Evolutionary conservation across 1,284 basidiomycete species (phyloP), one percentile per base, ranked within the genome.

Genomic region (Ustilago shanxiensis): DNA sequence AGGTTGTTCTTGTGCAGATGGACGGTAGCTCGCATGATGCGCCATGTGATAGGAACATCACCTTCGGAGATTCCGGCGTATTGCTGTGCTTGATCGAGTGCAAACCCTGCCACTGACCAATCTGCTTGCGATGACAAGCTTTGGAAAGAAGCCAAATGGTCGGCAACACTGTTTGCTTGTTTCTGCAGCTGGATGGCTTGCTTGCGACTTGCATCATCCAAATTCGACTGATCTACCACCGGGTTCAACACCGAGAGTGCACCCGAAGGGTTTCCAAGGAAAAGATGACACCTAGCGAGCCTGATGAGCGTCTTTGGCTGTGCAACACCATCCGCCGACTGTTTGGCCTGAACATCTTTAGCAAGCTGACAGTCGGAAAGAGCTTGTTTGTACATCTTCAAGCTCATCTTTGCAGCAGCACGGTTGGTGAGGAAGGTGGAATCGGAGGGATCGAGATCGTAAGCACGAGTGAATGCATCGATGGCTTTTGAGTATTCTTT

Each of bases 401-500:
- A 84, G 0, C 91, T 89, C 91, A 95, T 95, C 83, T 92, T 90
- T 3, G 93, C 91, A 2, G 94, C 94, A 0, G 93, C 93, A 47
- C 94, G 91, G 86, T 95, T 95, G 16, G 93, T 93, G 68, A 92
- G 88, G 83, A 92, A 94, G 0, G 92, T 89, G 2, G 93, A 90
- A 82, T 94, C 92, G 4, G 88, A 83, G 0, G 92, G 88, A 69
- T 91, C 90, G 65, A 92, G 86, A 67, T 91, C 91, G 51, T 80
- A 73, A 5, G 82, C 82, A 13, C 67, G 56, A 6, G 81, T 72
- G 66, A 86, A 86, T 11, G 64, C 74, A n/a, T 77, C 56, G 49
- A 85, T 79, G 41, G 85, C 85, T 33, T 84, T 80, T 3, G 78
- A 77, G 69, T 83, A 85, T 52, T 80, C 53, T 14, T 77, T 82